Conservation (phyloP, 495 filamentous ascomycete species). For the Podospora sp. region DNA sequence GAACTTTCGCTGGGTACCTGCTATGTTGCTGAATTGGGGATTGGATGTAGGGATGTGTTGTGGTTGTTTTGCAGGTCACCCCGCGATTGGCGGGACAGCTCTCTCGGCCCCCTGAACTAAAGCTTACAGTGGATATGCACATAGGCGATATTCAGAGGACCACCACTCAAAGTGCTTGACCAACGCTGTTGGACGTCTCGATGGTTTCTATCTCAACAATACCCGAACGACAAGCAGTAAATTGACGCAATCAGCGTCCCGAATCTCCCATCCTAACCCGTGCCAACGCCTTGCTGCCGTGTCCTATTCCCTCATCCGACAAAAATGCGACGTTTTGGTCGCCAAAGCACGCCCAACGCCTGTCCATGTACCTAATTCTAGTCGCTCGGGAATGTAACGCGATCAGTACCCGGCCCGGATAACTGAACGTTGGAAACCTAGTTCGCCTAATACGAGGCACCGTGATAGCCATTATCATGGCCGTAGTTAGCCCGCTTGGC, state of each 20-base stretch:
- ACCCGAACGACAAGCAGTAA: too few relatives aligned
- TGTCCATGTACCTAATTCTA: background rate
- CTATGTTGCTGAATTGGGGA: background rate
- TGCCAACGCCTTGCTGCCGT: background rate
- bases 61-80: background rate
- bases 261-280: background rate
- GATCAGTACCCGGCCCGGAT: background rate
- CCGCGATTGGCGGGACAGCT: background rate
- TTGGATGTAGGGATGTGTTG: background rate
- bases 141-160: constrained; percentile 9
- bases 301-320: background rate
- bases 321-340: background rate
- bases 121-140: constrained; percentile 7
- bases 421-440: background rate
- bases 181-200: background rate
- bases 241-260: background rate
- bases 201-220: background rate
- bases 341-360: background rate
- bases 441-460: constrained; percentile 12
- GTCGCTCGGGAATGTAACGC: background rate
- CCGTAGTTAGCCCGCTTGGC: constrained; percentile 55
- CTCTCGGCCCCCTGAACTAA: background rate
- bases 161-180: background rate
- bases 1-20: background rate
- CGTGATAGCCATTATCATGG: constrained; percentile 15